Conservation (phyloP, 805 yeast species). For the Myxozyma vanderwaltii region DNA sequence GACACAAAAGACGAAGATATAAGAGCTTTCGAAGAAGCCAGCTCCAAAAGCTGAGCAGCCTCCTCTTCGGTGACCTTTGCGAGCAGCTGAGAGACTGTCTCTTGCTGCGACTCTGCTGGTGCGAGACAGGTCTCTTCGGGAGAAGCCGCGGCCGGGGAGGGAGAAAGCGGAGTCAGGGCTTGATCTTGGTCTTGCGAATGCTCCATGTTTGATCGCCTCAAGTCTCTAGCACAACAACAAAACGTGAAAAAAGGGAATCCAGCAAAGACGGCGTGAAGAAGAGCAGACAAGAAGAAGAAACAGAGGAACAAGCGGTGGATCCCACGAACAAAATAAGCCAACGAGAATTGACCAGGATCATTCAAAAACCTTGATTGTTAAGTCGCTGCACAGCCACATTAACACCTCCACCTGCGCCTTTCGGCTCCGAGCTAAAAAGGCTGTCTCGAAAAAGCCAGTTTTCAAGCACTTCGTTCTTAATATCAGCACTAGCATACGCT, state of each 20-base stretch:
- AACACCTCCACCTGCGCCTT: not conserved
- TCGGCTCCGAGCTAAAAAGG: not conserved
- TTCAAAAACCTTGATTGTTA: not conserved
- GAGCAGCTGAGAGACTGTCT: not conserved
- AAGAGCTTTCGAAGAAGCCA: not conserved
- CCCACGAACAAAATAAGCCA: not conserved
- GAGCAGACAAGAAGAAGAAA: not conserved
- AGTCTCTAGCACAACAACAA: not conserved
- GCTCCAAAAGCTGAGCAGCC: slow-evolving; percentile 4
- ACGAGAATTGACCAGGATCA: not conserved
- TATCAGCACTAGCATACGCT: not conserved
- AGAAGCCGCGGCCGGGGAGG: not conserved
- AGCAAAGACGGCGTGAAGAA: too few relatives aligned
- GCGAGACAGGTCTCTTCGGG: not conserved
- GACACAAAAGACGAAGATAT: not conserved
- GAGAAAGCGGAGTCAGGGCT: not conserved
- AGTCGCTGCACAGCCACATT: not conserved
- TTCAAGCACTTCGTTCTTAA: not conserved
- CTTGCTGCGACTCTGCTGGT: not conserved
- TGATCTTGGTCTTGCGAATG: not conserved
- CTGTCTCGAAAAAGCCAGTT: not conserved
- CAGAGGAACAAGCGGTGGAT: not conserved
- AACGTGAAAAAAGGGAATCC: too few relatives aligned
- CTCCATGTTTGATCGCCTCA: not conserved
- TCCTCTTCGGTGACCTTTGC: not conserved